Evolutionary conservation across 2,329 filamentous ascomycete species (phyloP).

Genomic region (Grosmannia huntii): DNA sequence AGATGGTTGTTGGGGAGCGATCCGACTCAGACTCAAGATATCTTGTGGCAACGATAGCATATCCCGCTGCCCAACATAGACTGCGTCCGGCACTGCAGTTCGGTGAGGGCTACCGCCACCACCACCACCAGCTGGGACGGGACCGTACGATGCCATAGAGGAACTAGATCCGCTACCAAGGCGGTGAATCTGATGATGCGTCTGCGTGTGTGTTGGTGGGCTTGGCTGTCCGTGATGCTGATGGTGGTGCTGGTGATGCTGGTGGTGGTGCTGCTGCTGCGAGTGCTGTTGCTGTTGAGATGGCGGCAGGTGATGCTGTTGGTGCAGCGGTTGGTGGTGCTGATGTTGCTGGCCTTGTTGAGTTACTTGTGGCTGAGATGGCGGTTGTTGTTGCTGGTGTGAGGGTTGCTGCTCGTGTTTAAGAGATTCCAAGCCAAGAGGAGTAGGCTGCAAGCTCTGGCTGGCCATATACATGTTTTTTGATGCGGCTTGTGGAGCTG

Average conservation of each 20-base stretch:
- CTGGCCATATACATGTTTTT: constrained; percentile 49
- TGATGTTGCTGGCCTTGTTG: constrained; percentile 3
- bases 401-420: constrained; percentile 35
- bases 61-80: constrained; percentile 48
- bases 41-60: constrained; percentile 65
- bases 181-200: constrained; percentile 1
- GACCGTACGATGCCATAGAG: constrained; percentile 59
- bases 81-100: constrained; percentile 35
- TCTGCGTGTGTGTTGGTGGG: neutral
- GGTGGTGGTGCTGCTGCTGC: constrained; percentile 17
- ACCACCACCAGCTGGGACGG: constrained; percentile 17
- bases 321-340: constrained; percentile 3
- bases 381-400: constrained; percentile 4
- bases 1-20: constrained; percentile 33
- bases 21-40: constrained; percentile 55
- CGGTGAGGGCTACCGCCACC: constrained; percentile 51
- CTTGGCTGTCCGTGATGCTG: constrained; percentile 1
- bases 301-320: constrained; percentile 18
- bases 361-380: constrained; percentile 27
- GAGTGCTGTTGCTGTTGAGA: constrained; percentile 17
- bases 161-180: constrained; percentile 23
- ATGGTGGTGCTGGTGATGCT: constrained; percentile 16
- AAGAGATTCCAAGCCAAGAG: constrained; percentile 43
- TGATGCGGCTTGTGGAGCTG: constrained; percentile 34
- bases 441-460: constrained; percentile 44